These are phyloP conservation scores for Trypethelium eluteriae DNA, from an alignment of 495 filamentous ascomycete genomes.

Conservation along the genomic window DNA sequence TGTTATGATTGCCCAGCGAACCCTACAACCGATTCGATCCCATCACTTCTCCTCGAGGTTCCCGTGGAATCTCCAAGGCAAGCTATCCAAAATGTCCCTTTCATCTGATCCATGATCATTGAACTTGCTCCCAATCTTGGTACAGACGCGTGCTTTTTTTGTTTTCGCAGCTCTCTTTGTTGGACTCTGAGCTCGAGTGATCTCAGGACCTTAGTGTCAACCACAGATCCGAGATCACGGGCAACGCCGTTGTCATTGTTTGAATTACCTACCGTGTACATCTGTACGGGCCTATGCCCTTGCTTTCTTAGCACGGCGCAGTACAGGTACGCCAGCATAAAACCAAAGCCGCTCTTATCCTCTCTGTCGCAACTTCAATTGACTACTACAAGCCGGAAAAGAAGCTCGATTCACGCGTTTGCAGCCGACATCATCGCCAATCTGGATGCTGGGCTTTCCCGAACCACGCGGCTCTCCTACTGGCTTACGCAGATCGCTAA, in stretches of 20 bases:
- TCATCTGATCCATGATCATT: slow-evolving; percentile 4
- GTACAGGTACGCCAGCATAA: not conserved
- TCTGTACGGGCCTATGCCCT: not conserved
- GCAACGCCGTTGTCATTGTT: slow-evolving; percentile 1
- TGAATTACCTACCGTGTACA: not conserved
- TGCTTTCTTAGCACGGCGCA: not conserved
- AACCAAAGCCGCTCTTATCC: not conserved
- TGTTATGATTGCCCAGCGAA: slow-evolving; percentile 15
- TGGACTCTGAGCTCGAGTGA: not conserved
- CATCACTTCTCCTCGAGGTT: slow-evolving; percentile 7
- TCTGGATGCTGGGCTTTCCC: slow-evolving; percentile 1
- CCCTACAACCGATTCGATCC: slow-evolving; percentile 21
- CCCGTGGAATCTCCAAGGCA: not conserved
- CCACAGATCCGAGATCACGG: slow-evolving; percentile 3
- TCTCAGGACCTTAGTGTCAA: not conserved
- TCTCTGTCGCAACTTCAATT: not conserved
- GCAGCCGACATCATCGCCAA: not conserved
- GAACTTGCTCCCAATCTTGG: not conserved
- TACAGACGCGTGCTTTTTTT: slow-evolving; percentile 2
- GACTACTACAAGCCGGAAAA: not conserved
- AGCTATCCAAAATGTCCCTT: slow-evolving; percentile 9
- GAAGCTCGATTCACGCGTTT: not conserved
- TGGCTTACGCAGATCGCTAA: not conserved
- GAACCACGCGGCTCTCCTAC: slow-evolving; percentile 4
- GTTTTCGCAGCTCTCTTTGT: not conserved